A percentile compares a stretch with the other conserved stretches of the same genome.
Conservation (phyloP, 2,329 filamentous ascomycete species). For the Clarireedia homoeocarpa region DNA sequence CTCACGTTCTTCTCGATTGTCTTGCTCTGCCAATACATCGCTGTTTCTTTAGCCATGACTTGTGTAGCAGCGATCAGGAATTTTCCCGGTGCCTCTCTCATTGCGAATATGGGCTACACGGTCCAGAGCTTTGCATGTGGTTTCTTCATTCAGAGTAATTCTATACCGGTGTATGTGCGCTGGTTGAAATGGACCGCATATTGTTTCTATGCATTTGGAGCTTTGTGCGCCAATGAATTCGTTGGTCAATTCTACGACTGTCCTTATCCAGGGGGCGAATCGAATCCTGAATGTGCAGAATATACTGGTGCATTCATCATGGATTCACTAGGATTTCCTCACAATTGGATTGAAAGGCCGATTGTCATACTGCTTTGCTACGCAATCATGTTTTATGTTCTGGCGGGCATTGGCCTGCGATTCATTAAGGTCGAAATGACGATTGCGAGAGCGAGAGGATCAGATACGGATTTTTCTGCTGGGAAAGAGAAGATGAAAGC, state of each 20-base stretch:
- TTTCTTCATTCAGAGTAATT: conserved; percentile 66
- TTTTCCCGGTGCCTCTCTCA: conserved; percentile 63
- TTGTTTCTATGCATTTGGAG: conserved; percentile 63
- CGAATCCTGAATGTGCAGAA: conserved; percentile 56
- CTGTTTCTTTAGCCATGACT: conserved; percentile 61
- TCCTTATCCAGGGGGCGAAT: conserved; percentile 51
- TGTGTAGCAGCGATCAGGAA: conserved; percentile 58
- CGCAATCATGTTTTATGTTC: conserved; percentile 51
- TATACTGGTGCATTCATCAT: conserved; percentile 66
- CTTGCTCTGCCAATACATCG: conserved; percentile 64
- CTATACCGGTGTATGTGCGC: conserved; percentile 68
- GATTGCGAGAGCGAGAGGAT: conserved; percentile 52
- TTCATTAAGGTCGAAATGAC: conserved; percentile 62
- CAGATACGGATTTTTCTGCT: conserved; percentile 54
- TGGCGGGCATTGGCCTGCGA: conserved; percentile 54
- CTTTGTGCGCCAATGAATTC: conserved; percentile 67
- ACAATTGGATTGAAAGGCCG: conserved; percentile 58
- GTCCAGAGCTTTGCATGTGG: conserved; percentile 68
- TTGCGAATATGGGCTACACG: conserved; percentile 66
- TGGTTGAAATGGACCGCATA: conserved; percentile 67
- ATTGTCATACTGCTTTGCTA: conserved; percentile 57
- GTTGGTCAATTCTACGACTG: conserved; percentile 65
- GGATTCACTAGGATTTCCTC: conserved; percentile 58
- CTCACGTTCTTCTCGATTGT: conserved; percentile 65
- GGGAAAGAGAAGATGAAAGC: conserved; percentile 63